Conservation (phyloP, 257 asterid genomes). For the Solanum medicagineum region DNA sequence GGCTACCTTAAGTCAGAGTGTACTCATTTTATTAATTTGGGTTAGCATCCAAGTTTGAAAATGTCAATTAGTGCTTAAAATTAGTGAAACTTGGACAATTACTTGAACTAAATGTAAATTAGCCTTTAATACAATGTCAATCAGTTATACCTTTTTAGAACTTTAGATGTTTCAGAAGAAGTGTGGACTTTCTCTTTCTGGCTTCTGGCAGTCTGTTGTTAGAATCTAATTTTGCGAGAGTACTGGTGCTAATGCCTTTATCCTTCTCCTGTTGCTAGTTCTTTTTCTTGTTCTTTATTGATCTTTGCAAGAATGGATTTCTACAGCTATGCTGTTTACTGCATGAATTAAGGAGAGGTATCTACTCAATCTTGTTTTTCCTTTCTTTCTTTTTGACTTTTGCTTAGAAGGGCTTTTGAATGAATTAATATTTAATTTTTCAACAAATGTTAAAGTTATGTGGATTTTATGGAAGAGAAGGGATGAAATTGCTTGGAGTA, state of each 20-base stretch:
- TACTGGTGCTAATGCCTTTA: not conserved
- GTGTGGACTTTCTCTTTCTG: not conserved
- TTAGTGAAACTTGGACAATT: not conserved
- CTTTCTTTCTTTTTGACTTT: not conserved
- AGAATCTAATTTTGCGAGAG: not conserved
- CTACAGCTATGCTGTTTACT: not conserved
- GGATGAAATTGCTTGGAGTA: not conserved
- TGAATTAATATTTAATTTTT: not conserved
- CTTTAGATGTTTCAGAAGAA: not conserved
- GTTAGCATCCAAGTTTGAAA: not conserved
- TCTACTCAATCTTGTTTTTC: not conserved
- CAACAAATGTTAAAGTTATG: not conserved
- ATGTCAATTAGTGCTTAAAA: not conserved
- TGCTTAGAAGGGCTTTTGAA: not conserved
- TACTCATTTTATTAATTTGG: not conserved
- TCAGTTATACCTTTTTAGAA: not conserved
- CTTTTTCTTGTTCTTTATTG: not conserved
- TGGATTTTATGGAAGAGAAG: not conserved
- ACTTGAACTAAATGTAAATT: not conserved
- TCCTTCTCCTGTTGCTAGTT: not conserved
- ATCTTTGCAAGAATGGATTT: not conserved
- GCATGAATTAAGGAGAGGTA: not conserved
- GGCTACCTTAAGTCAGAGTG: not conserved
- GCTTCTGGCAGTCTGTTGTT: not conserved
- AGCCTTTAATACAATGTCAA: not conserved